phyloP scores from a whole-genome alignment of 78 protist genomes.

The Isochrysis galbana region DNA sequence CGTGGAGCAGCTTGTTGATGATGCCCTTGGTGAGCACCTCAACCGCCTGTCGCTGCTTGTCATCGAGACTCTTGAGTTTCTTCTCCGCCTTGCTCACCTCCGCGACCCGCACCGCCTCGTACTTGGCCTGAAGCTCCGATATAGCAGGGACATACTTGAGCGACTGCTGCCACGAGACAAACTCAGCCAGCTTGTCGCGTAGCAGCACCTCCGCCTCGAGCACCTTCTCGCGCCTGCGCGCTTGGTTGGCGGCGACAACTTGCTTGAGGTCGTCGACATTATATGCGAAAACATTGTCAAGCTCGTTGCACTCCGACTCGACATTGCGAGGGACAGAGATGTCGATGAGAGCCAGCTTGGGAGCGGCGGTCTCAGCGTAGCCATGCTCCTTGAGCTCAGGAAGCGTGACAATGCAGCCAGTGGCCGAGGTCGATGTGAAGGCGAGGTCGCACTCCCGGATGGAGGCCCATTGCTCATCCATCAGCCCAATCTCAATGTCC shows the following conservation, averaged over 20 bases:
- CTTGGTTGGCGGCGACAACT: conserved; percentile 59
- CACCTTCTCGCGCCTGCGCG: background rate
- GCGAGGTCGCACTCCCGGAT: conserved; percentile 18
- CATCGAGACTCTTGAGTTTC: conserved; percentile 20
- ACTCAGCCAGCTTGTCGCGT: background rate
- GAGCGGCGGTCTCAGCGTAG: background rate
- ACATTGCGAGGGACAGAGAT: conserved; percentile 51
- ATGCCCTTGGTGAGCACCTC: conserved; percentile 49
- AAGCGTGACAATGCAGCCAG: conserved; percentile 23
- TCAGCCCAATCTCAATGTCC: background rate
- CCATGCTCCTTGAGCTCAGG: background rate
- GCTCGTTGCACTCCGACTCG: conserved; percentile 24
- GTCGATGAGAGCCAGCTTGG: conserved; percentile 40
- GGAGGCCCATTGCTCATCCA: background rate
- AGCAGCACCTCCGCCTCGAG: conserved; percentile 59
- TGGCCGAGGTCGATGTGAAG: conserved; percentile 47
- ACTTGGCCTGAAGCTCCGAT: conserved; percentile 37
- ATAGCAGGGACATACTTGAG: conserved; percentile 41
- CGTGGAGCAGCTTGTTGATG: conserved; percentile 56
- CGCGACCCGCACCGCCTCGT: conserved; percentile 25
- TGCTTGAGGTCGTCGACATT: conserved; percentile 62
- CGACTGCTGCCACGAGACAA: conserved; percentile 36
- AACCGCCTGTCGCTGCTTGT: conserved; percentile 36
- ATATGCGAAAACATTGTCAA: conserved; percentile 33
- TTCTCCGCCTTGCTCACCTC: conserved; percentile 26